Percentiles rank a stretch among this genome's conserved stretches.
Conservation (phyloP, 768 basidiomycete species). For the Russula abietina region DNA sequence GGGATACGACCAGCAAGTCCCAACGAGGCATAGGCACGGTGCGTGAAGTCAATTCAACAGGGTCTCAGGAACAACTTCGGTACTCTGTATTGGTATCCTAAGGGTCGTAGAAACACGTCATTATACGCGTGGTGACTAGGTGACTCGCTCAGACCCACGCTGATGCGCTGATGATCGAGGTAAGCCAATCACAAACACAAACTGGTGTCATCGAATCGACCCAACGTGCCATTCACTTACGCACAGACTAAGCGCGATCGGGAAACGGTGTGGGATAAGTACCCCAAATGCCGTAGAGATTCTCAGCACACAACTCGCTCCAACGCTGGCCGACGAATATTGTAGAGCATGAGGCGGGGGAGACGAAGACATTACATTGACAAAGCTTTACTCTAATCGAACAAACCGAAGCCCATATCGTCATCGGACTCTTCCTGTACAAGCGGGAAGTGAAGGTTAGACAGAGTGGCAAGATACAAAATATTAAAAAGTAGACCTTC, state of each 20-base stretch:
- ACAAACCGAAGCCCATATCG: constrained; percentile 98
- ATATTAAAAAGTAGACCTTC: constrained; percentile 49
- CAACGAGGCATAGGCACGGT: neutral
- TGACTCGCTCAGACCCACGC: neutral
- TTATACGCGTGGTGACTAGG: neutral
- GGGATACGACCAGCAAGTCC: neutral
- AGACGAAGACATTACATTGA: constrained; percentile 2
- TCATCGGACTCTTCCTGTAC: constrained; percentile 88
- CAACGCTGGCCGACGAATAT: neutral
- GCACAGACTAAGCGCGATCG: neutral
- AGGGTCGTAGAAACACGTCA: neutral
- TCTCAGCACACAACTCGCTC: neutral
- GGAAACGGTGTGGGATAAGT: neutral
- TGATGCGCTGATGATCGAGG: neutral
- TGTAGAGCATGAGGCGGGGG: neutral
- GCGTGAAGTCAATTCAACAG: neutral
- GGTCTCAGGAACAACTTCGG: neutral
- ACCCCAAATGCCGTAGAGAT: neutral
- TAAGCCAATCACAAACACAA: neutral
- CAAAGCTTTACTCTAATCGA: constrained; percentile 58
- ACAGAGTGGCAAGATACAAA: constrained; percentile 3
- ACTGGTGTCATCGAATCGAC: neutral
- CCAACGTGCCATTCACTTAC: neutral
- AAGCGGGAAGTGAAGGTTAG: constrained; percentile 6
- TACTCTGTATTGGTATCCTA: no score